Base-by-base conservation (phyloP, 208 protist species). In the Perkinsela sp. region DNA sequence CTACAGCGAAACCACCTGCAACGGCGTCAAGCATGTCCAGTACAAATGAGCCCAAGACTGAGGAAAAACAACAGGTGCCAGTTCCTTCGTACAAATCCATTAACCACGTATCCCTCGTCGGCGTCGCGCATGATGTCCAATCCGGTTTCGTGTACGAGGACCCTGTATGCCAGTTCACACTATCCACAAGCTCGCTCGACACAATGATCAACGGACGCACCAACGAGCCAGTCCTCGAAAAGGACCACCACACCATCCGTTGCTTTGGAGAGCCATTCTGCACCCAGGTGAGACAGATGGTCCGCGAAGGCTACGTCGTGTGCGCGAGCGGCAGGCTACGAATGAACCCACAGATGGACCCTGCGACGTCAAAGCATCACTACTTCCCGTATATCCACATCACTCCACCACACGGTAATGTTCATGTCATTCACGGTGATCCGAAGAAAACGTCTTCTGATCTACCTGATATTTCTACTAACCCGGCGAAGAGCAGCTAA, bases 341-440 rank as follows among this genome's bases (percentile, higher is more conserved):
- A 32, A 75, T 92, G 31, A 92, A 88, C 72, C 86, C 86, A 22
- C 86, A 92, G 77, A 74, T 88, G 72, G 86, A 92, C 74, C 78
- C 86, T 31, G 77, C 81, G 48, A 81, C 78, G 73, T 86, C 83
- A 68, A 88, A 88, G 76, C 86, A 90, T 75, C 89, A 87, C 77
- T 92, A 92, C 79, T 92, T 89, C 72, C 86, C 86, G 1, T 92
- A 83, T 69, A 85, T 92, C 32, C 86, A 92, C 67, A 83, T 92
- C 15, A 82, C 89, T 57, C 86, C 83, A 0, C 86, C 86, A 1
- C 79, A 92, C 72, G 86, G 86, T 1, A 83, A 92, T 74, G 86
- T 92, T 28, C 76, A 76, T 22, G 78, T 89, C 16, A 78, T 92
- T 30, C 85, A 88, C 75, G 80, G 83, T 2, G 83, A 89, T 70